Evolutionary conservation across 441 rosid genomes (phyloP), one percentile per base, ranked within the genome.

Genomic region (Populus hybrid): DNA sequence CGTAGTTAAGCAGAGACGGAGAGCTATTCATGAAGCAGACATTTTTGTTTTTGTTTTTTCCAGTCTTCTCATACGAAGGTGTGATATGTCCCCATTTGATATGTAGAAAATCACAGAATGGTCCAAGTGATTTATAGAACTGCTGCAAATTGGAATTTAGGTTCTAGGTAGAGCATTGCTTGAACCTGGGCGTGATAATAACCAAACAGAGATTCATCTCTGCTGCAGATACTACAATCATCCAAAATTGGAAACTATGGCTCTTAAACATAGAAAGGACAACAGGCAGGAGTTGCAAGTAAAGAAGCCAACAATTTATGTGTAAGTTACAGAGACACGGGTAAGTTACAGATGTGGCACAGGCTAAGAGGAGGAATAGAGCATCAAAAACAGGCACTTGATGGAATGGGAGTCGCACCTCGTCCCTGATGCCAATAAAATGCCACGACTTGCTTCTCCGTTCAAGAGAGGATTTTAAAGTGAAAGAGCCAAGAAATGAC

Each of bases 401-500:
- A 53, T 53, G n/a, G 61, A 53, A 53, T 53, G 21, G 61, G 8
- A 6, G 57, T 50, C 57, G 57, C 20, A 50, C 57, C 57, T 50
- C 18, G 57, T 53, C 8, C 61, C 61, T 53, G 61, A 18, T 6
- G 61, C 21, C n/a, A 53, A 6, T 16, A 53, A 65, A 70, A 64
- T 67, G 72, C 79, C 21, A 53, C 61, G n/a, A 8, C 66, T 34
- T 46, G 6, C 11, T 30, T 23, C 14, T 5, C 71, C 9, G 67
- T n/a, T 77, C 75, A 78, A n/a, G 88, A 71, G 46, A 85, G 87
- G 66, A 85, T 74, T 69, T 80, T 82, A 69, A 86, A 85, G 80
- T 87, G 92, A 63, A 87, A 87, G 23, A 89, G 89, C 92, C 92
- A 89, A 2, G 92, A 89, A 71, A 89, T 80, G 71, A 87, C 81